Base-by-base conservation (phyloP, 2,329 filamentous ascomycete genomes). In the Aspergillus sp. region DNA sequence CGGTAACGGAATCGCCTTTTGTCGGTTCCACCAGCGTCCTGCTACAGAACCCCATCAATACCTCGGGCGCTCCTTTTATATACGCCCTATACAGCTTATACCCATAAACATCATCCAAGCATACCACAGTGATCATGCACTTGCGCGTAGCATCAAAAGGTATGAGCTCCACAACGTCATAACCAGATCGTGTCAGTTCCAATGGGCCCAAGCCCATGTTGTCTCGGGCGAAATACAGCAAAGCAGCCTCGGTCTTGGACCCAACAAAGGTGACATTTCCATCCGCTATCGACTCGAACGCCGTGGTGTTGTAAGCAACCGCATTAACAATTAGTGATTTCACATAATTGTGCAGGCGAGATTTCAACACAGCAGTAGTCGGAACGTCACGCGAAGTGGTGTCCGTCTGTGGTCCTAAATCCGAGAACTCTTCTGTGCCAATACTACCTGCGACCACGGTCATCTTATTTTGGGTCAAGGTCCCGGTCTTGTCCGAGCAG, bases 101-200 rank as follows among this genome's bases (percentile, higher is more conserved):
- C 10, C 28, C 28, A 30, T 3, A 1, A 30, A 41, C 1, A 6
- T 47, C 17, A 2, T 32, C 28, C 63, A 19, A 74, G 68, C 57
- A 72, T 51, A 79, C 67, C 9, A 80, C 76, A 23, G 76, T 74
- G 19, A 77, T 76, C 77, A 80, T 80, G 59, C 87, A 91, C 73
- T 91, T 91, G 65, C 89, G 85, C 9, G 84, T 83, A 38, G 89
- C 91, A 70, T 91, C 89, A 65, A 91, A 91, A 2, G 89, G 89
- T 57, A 91, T 84, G 43, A 91, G 79, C 67, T 91, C 88, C 41
- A 89, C 75, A n/a, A 85, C 80, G 21, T 80, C 79, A 61, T 83
- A 85, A 58, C 85, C 82, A 3, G 79, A 75, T 25, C 89, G 85
- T 66, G 88, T 82, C 70, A 88, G 84, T 48, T 80, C 81, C 12